A percentile compares a stretch with the other conserved stretches of the same genome.
phyloP scores from a whole-genome alignment of 306 rosid genomes.

The Quercus engelmannii region DNA sequence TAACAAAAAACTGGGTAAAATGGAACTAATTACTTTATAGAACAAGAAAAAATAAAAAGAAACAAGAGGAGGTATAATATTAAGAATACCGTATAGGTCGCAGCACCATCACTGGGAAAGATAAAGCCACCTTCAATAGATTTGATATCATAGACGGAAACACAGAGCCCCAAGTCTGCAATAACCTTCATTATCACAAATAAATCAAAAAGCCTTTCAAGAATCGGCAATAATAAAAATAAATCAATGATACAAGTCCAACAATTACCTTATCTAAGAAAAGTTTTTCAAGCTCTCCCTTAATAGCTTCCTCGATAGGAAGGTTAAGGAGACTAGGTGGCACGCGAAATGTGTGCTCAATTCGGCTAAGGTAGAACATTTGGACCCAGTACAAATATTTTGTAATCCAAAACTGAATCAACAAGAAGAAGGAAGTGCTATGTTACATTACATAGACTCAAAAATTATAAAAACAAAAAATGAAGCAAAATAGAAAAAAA shows the following conservation, averaged over 20 bases:
- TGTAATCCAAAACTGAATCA: neutral
- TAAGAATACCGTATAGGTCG: constrained; percentile 64
- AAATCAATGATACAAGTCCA: neutral
- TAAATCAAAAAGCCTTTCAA: constrained; percentile 10
- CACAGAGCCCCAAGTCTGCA: constrained; percentile 76
- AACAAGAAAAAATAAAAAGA: neutral
- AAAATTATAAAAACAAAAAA: too few relatives aligned
- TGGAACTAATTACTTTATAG: too few relatives aligned
- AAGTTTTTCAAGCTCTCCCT: constrained; percentile 67
- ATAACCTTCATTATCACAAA: constrained; percentile 50
- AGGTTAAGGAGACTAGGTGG: constrained; percentile 61
- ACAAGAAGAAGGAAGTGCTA: neutral
- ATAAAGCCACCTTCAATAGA: constrained; percentile 71
- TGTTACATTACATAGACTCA: too few relatives aligned
- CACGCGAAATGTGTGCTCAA: constrained; percentile 66
- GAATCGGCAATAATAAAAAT: constrained; percentile 5
- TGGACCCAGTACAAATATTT: neutral
- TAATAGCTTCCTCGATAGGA: constrained; percentile 60
- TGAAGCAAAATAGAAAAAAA: too few relatives aligned
- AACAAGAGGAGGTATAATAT: neutral
- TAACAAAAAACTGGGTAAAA: too few relatives aligned
- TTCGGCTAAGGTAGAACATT: constrained; percentile 83
- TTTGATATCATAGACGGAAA: constrained; percentile 66
- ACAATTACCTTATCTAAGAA: constrained; percentile 67
- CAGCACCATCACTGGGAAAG: constrained; percentile 69